Conservation (phyloP, 352 stramenopile species). For the Aphanomyces astaci region DNA sequence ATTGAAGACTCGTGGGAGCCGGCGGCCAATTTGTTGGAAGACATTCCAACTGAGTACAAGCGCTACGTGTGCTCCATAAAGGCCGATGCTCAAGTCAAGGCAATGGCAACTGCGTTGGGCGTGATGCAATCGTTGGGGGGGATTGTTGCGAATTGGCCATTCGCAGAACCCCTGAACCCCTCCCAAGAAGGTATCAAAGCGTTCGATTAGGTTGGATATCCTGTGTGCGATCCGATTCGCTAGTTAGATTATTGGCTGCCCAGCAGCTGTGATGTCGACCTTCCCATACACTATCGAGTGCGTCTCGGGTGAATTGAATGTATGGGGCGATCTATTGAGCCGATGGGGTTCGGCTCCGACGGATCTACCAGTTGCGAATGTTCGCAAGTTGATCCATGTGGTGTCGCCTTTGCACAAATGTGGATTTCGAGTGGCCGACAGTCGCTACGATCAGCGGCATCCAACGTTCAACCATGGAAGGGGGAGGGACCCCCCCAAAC, state of each 20-base stretch:
- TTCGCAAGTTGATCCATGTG: too few species aligned
- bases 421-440: too few species aligned
- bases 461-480: too few species aligned
- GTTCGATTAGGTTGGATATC: not conserved
- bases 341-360: too few species aligned
- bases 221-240: not conserved
- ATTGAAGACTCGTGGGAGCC: constrained; percentile 23
- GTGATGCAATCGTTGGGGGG: not conserved
- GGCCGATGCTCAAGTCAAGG: not conserved
- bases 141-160: not conserved
- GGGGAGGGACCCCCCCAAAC: too few species aligned
- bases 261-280: too few species aligned
- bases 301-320: too few species aligned
- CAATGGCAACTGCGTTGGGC: not conserved
- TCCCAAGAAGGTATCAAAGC: not conserved
- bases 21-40: constrained; percentile 18
- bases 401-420: too few species aligned
- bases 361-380: too few species aligned
- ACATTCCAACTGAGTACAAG: constrained; percentile 5
- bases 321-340: too few species aligned
- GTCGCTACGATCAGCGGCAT: too few species aligned
- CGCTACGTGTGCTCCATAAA: not conserved
- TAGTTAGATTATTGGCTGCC: not conserved
- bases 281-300: too few species aligned
- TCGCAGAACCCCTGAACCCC: not conserved